Evolutionary conservation across 139 green algal species (phyloP), one percentile per base, ranked within the genome.

Genomic region (Haematococcus sp.): DNA sequence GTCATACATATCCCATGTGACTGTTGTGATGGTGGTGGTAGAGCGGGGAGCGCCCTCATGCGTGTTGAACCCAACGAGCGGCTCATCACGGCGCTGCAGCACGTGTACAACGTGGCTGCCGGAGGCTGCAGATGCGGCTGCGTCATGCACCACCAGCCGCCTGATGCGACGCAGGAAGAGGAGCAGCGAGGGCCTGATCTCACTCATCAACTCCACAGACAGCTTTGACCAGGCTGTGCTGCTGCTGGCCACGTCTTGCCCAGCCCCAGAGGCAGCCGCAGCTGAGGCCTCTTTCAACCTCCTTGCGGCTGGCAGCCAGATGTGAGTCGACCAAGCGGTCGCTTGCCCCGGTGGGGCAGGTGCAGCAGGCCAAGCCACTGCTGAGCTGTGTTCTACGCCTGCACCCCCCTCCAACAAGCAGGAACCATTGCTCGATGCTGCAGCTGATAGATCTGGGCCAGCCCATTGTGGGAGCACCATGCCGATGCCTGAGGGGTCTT

Each of bases 401-500:
- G 19, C 32, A 31, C 20, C 33, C 13, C 15, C 13, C 30, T 68
- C 5, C 27, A 43, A 23, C 44, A 43, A 16, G 65, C 65, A 4
- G n/a, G 43, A 72, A 4, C 25, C 22, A 16, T 16, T 58, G 63
- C 35, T 44, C 17, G 65, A 13, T 71, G 63, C 34, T 19, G 11
- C 63, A 27, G 61, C 31, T 30, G 15, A 51, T 4, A 15, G 0
- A 31, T 43, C 32, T 22, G 43, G n/a, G 40, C 63, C 65, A 31
- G 63, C 27, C 64, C 43, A 73, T 2, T 73, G 55, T 0, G 77
- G 77, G 15, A 83, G 77, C 34, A 83, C 67, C 27, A 72, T 71
- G 60, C 77, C 77, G 34, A 83, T 60, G n/a, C 77, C 77, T 13
- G 51, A 69, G 34, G 77, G 67, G 61, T 83, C 67, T 31, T 75